A percentile compares a stretch with the other conserved stretches of the same genome.
phyloP scores from a whole-genome alignment of 1,139 yeast species.

The Sugiyamaella neomexicana region DNA sequence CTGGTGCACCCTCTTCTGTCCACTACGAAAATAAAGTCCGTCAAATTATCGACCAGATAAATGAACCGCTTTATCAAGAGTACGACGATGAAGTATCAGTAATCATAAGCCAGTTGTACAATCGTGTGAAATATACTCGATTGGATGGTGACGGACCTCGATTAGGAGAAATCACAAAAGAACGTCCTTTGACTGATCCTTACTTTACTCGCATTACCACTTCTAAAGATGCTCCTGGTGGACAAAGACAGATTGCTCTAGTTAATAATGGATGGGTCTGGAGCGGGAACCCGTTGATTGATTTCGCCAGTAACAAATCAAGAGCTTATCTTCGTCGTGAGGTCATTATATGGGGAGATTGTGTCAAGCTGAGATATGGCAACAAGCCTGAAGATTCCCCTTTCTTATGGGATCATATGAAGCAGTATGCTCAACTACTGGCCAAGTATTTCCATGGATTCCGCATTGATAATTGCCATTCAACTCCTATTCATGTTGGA shows the following conservation, averaged over 20 bases:
- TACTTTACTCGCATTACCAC: conserved; percentile 73
- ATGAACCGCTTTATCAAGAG: conserved; percentile 66
- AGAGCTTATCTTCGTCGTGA: conserved; percentile 87
- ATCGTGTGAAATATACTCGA: conserved; percentile 73
- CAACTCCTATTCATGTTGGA: conserved; percentile 95
- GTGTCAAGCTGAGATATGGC: conserved; percentile 91
- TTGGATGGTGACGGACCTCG: conserved; percentile 79
- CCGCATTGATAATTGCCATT: conserved; percentile 92
- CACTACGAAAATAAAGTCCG: conserved; percentile 48
- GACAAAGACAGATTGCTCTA: conserved; percentile 50
- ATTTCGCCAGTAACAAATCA: conserved; percentile 80
- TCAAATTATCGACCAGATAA: conserved; percentile 70
- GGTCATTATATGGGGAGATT: conserved; percentile 97
- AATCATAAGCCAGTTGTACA: conserved; percentile 66
- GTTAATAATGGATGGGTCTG: conserved; percentile 99
- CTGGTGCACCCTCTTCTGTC: conserved; percentile 26
- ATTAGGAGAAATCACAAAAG: conserved; percentile 58
- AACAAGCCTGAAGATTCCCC: conserved; percentile 76
- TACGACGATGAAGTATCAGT: conserved; percentile 71
- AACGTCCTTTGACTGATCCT: conserved; percentile 72
- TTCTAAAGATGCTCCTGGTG: conserved; percentile 42
- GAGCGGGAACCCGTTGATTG: conserved; percentile 93
- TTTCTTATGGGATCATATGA: conserved; percentile 85
- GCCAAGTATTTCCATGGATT: conserved; percentile 86
- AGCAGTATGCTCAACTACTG: conserved; percentile 66